Evolutionary conservation across 2,329 filamentous ascomycete species (phyloP).

Genomic region (Harringtonia aguacate): DNA sequence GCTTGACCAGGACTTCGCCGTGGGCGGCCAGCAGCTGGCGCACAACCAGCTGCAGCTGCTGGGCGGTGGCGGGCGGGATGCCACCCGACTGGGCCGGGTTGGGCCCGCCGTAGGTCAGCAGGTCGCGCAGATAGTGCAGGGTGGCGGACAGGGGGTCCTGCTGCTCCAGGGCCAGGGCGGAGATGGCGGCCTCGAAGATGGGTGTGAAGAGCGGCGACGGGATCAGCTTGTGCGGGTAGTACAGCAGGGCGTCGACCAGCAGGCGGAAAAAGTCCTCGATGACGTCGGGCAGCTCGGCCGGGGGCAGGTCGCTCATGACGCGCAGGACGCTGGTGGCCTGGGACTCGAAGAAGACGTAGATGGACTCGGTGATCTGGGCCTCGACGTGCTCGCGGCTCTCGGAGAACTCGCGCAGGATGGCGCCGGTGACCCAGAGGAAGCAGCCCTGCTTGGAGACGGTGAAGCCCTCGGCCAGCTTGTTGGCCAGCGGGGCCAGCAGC

Average conservation of each 20-base stretch:
- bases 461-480: constrained; percentile 81
- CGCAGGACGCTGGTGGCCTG: constrained; percentile 85
- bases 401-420: constrained; percentile 90
- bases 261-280: constrained; percentile 97
- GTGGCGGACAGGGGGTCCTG: constrained; percentile 84
- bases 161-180: constrained; percentile 79
- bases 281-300: constrained; percentile 64
- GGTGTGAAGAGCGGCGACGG: constrained; percentile 67
- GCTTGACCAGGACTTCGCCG: constrained; percentile 73
- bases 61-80: constrained; percentile 46
- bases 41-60: constrained; percentile 62
- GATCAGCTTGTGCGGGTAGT: constrained; percentile 79
- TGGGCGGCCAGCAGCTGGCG: constrained; percentile 59
- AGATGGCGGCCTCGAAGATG: constrained; percentile 79
- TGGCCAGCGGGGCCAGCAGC: constrained; percentile 73
- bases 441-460: constrained; percentile 80
- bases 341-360: constrained; percentile 90
- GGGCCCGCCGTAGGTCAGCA: constrained; percentile 77
- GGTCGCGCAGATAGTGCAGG: constrained; percentile 84
- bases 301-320: constrained; percentile 74
- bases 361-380: constrained; percentile 68
- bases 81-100: constrained; percentile 55
- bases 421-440: constrained; percentile 96
- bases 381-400: constrained; percentile 81
- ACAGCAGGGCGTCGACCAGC: constrained; percentile 81